Evolutionary conservation across 768 basidiomycete species (phyloP).

Genomic region (Clavaria fumosa): DNA sequence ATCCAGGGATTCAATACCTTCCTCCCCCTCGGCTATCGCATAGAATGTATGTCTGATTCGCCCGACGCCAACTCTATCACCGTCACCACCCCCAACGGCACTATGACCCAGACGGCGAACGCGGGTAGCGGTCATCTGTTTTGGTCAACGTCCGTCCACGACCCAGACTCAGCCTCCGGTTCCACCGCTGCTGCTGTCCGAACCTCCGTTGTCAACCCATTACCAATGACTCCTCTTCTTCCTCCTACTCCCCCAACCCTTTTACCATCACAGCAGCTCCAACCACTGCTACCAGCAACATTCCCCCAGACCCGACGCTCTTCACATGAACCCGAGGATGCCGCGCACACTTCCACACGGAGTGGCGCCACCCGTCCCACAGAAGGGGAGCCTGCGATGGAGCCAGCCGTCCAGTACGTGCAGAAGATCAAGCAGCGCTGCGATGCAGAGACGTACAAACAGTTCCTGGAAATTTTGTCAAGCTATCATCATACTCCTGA

Average conservation of each 20-base stretch:
- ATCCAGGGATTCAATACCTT: conserved; percentile 99
- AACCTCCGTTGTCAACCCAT: neutral
- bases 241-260: neutral
- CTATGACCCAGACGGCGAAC: conserved; percentile 40
- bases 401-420: conserved; percentile 84
- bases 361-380: too few relatives aligned
- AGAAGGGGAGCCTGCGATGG: conserved; percentile 34
- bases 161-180: too few relatives aligned
- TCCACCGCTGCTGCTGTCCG: neutral
- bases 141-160: too few relatives aligned
- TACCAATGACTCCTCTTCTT: neutral
- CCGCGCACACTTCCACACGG: too few relatives aligned
- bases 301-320: too few relatives aligned
- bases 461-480: conserved; percentile 64
- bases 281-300: too few relatives aligned
- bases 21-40: conserved; percentile 85
- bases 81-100: conserved; percentile 63
- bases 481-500: conserved; percentile 46
- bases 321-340: too few relatives aligned
- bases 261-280: too few relatives aligned
- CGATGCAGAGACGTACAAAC: conserved; percentile 73
- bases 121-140: conserved; percentile 26
- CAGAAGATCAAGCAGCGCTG: conserved; percentile 94
- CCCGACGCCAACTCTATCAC: conserved; percentile 54
- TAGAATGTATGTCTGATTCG: conserved; percentile 61